Base-by-base conservation (phyloP, 257 asterid genomes). In the Plantago major region DNA sequence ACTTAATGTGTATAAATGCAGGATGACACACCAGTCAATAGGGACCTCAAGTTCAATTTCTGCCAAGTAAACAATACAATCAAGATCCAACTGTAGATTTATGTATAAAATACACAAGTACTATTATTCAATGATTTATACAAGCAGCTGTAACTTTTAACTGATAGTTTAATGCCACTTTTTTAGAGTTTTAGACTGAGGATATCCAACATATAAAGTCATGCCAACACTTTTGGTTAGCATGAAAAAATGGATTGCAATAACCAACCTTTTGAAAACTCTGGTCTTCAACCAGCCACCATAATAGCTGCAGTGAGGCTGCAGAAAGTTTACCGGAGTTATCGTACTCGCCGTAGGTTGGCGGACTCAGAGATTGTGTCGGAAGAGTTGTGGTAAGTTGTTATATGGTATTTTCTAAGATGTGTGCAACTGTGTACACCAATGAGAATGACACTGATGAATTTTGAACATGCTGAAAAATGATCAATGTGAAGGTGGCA, bases 401-500 rank as follows among this genome's bases (percentile, higher is more conserved):
- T 40, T 26, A 10, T 10, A 4, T 22, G 12, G 22, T 10, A 28
- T 14, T 46, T 11, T 13, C 12, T 17, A 16, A 19, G 33, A 43
- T n/a, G 48, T 4, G 40, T 33, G 26, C 1, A 58, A 11, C 4
- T 14, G 33, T 30, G 19, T 46, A 19, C 53, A 11, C 9, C 12
- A 30, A 9, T 42, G 9, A 28, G 16, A 22, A n/a, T 49, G 10
- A 8, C n/a, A 43, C 26, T 22, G 26, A 52, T 15, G 46, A 42
- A 40, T 46, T 54, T 47, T 48, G 42, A 61, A 33, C 13, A n/a
- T n/a, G n/a, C n/a, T n/a, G n/a, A n/a, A n/a, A 46, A 55, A 17
- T 9, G 62, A 67, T 8, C 37, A 3, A 65, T 45, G 16, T 64
- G 76, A 73, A 79, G 85, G 85, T 79, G 85, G 85, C 75, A 70